A percentile compares a stretch with the other conserved stretches of the same genome.
Evolutionary conservation across 176 grass and related monocot species (phyloP).

Genomic region (Dendrocalamus sinicus): DNA sequence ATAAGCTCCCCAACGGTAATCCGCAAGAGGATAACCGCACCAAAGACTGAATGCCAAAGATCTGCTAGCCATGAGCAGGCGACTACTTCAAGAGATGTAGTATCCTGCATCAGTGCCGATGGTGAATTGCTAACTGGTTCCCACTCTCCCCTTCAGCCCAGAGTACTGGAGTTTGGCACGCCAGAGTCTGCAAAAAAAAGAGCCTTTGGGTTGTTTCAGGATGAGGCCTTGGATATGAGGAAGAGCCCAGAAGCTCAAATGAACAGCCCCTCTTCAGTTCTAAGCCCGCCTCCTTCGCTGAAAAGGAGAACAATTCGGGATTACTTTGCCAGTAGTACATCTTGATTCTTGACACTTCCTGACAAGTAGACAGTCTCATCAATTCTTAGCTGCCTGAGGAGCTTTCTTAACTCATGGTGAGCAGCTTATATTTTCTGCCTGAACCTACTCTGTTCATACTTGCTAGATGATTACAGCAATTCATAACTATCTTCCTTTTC

Average conservation of each 20-base stretch:
- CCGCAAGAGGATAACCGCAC: slow-evolving; percentile 75
- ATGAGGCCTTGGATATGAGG: slow-evolving; percentile 43
- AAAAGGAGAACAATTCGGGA: slow-evolving; percentile 95
- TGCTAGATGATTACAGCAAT: background rate
- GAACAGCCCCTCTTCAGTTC: slow-evolving; percentile 82
- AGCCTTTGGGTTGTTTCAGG: slow-evolving; percentile 58
- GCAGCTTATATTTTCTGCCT: slow-evolving; percentile 16
- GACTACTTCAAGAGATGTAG: slow-evolving; percentile 44
- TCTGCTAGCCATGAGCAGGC: slow-evolving; percentile 44
- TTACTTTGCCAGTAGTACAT: slow-evolving; percentile 66
- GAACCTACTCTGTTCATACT: background rate
- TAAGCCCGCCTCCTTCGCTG: slow-evolving; percentile 76
- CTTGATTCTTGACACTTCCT: slow-evolving; percentile 42
- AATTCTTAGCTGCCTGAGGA: slow-evolving; percentile 27
- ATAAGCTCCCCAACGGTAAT: slow-evolving; percentile 63
- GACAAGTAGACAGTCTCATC: slow-evolving; percentile 1
- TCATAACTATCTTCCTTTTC: background rate
- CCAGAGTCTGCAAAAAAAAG: slow-evolving; percentile 78
- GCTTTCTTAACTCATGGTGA: slow-evolving; percentile 26
- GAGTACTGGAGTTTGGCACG: slow-evolving; percentile 70
- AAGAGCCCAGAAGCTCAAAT: slow-evolving; percentile 52
- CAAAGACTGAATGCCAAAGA: slow-evolving; percentile 53
- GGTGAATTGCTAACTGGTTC: slow-evolving; percentile 19
- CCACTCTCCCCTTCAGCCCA: slow-evolving; percentile 57
- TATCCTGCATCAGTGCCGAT: slow-evolving; percentile 35